Evolutionary conservation across 2,329 filamentous ascomycete species (phyloP), one percentile per base, ranked within the genome.

Genomic region (Fusarium sp.): DNA sequence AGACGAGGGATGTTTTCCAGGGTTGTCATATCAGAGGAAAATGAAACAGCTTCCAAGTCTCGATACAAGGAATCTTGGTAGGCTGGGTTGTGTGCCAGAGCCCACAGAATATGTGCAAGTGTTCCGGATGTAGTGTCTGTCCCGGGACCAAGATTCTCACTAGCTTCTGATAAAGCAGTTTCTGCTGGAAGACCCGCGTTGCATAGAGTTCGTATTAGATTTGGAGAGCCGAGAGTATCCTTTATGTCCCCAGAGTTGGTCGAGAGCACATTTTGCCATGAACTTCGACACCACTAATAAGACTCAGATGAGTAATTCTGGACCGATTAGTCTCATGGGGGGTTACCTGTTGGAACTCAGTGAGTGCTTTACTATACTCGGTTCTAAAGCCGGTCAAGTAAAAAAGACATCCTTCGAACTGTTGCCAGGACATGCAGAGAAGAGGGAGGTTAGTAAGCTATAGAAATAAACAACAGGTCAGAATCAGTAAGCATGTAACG

Each of bases 51-150:
- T 3, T 47, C 50, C 21, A 77, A 54, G n/a, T 72, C 69, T 28
- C 67, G 32, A 17, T 70, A 67, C 7, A 77, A 42, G 4, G 54
- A 58, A 6, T 72, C 56, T 46, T 77, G 75, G 11, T 66, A 76
- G 1, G n/a, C 19, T 0, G 46, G 32, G 36, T 76, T 76, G 12
- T 68, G 65, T 6, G 73, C 66, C 1, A 77, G 57, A 6, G 70
- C 75, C 49, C 65, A 77, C 2, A 77, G 39, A 9, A 75, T 75
- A 46, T 77, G 75, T 3, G 74, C 74, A 14, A 76, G 59, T 1
- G 74, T 72, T 20, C 65, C 74, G 3, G 73, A 76, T 1, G 75
- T 77, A 3, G 75, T 77, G 32, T 77, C 74, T 3, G 75, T 77
- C 24, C 75, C 75, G 0, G 74, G 74, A 1, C 74, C 75, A 1